Evolutionary conservation across 306 rosid species (phyloP).

Genomic region (Herpetospermum pedunculosum): DNA sequence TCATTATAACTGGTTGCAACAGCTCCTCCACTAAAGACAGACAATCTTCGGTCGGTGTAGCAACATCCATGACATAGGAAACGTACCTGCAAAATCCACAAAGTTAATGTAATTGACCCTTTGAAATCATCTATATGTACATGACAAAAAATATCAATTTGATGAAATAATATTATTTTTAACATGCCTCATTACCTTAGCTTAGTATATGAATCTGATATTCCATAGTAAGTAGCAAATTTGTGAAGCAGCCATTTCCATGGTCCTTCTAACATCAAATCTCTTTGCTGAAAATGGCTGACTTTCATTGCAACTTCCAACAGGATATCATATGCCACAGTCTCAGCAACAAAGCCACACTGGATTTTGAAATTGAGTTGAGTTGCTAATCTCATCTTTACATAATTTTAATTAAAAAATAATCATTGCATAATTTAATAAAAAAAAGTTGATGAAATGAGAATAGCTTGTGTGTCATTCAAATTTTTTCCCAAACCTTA

Average conservation of each 20-base stretch:
- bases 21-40: slow-evolving; percentile 55
- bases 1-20: slow-evolving; percentile 65
- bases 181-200: slow-evolving; percentile 43
- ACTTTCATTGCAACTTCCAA: slow-evolving; percentile 90
- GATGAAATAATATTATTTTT: not conserved
- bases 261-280: slow-evolving; percentile 56
- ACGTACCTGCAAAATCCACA: slow-evolving; percentile 37
- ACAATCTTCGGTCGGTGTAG: slow-evolving; percentile 95
- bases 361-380: slow-evolving; percentile 9
- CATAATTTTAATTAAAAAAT: not conserved
- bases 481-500: slow-evolving; percentile 38
- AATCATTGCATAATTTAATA: not conserved
- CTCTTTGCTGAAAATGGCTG: slow-evolving; percentile 75
- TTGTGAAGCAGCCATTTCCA: slow-evolving; percentile 93
- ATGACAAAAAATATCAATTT: not conserved
- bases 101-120: not conserved
- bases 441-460: not conserved
- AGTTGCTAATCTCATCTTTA: not conserved
- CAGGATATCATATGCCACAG: slow-evolving; percentile 83
- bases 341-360: slow-evolving; percentile 94
- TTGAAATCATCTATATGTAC: not conserved
- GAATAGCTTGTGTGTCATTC: not conserved
- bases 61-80: slow-evolving; percentile 91
- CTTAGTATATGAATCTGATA: slow-evolving; percentile 75
- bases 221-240: slow-evolving; percentile 85